Evolutionary conservation across 2,329 filamentous ascomycete species (phyloP), one percentile per base, ranked within the genome.

Genomic region (Lachnellula subtilissima): DNA sequence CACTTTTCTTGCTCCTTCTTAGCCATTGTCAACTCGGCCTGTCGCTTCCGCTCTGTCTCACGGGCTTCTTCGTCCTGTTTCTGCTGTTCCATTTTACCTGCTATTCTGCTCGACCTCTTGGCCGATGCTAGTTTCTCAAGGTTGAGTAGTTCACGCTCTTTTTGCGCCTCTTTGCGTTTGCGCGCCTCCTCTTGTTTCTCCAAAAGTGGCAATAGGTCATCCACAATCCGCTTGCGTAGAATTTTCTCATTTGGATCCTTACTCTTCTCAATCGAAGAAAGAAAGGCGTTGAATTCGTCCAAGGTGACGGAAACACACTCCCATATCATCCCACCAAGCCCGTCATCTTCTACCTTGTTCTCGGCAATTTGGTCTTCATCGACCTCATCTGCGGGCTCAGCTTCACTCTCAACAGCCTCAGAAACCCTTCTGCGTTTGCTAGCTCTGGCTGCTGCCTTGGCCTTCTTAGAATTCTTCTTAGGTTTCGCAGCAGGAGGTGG

Each of bases 31-130:
- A 91, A 77, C 53, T 93, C 89, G 6, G 75, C 75, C 50, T 80
- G 78, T 58, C 78, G 79, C 73, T 82, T 88, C 53, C 80, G 82
- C 64, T 89, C 84, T 47, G 87, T 88, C 67, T 92, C 87, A 9
- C 79, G 83, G 17, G 79, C 80, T 63, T 88, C 82, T 57, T 90
- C 85, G 48, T 93, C 85, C 58, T 87, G 78, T 64, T 84, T 86
- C 67, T 91, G 88, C 61, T 84, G 87, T 69, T 97, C 91, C 36
- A 85, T 76, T 69, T 91, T 95, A 61, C 82, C 82, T 17, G 93
- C 92, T 63, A 99, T 84, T 60, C 94, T 85, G 66, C 90, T 96
- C 0, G 94, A 99, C 60, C 94, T 81, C 74, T 99, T 99, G 4
- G 94, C 93, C 55, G 87, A 89, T n/a, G 91, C 91, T 74, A 97